Conservation (phyloP, 1,284 basidiomycete species). For the Ceratobasidium sp. region DNA sequence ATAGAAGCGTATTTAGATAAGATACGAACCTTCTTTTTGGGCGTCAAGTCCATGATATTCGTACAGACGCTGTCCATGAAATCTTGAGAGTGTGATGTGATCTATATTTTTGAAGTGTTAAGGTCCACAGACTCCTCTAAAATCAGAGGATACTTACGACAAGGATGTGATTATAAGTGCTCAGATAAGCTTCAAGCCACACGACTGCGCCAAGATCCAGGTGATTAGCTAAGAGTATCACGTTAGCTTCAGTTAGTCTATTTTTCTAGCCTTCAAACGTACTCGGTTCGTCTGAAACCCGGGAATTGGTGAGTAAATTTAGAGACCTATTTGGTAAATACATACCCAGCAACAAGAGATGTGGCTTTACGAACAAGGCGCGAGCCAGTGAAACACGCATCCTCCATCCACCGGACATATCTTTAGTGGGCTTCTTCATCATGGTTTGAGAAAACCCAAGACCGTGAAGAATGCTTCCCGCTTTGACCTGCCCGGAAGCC, state of each 20-base stretch:
- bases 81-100: slow-evolving; percentile 96
- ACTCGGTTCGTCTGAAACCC: slow-evolving; percentile 48
- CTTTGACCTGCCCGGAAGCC: slow-evolving; percentile 64
- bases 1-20: slow-evolving; percentile 32
- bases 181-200: slow-evolving; percentile 97
- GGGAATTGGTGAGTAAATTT: slow-evolving; percentile 5
- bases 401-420: slow-evolving; percentile 69
- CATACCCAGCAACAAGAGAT: slow-evolving; percentile 86
- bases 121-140: slow-evolving; percentile 6
- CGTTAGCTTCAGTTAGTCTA: slow-evolving; percentile 6
- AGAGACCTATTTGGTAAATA: slow-evolving; percentile 2
- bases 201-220: slow-evolving; percentile 97
- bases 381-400: slow-evolving; percentile 87
- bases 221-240: slow-evolving; percentile 63
- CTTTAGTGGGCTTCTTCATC: slow-evolving; percentile 97
- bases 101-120: slow-evolving; percentile 47
- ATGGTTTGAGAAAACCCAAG: slow-evolving; percentile 88
- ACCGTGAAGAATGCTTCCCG: slow-evolving; percentile 94
- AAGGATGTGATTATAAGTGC: slow-evolving; percentile 97
- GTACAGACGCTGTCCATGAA: slow-evolving; percentile 97
- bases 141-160: slow-evolving; percentile 55
- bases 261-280: slow-evolving; percentile 3
- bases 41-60: slow-evolving; percentile 96
- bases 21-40: slow-evolving; percentile 69
- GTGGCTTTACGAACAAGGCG: slow-evolving; percentile 95